Evolutionary conservation across 2,329 filamentous ascomycete genomes (phyloP).

Genomic region (Salinomyces thailandicus): DNA sequence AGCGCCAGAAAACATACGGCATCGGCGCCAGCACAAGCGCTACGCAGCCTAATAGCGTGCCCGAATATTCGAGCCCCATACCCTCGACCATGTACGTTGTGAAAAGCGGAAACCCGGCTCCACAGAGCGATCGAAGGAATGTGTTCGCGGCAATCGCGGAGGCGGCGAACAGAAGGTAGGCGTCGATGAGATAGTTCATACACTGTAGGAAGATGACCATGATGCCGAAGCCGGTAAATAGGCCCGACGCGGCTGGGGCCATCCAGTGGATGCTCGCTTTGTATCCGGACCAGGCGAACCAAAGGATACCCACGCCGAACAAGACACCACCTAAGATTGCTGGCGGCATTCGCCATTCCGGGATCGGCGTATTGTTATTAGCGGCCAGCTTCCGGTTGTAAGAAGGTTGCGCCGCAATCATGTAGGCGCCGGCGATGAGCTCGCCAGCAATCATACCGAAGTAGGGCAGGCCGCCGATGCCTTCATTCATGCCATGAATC

Average conservation of each 20-base stretch:
- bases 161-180: constrained; percentile 44
- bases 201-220: constrained; percentile 47
- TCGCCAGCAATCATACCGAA: constrained; percentile 27
- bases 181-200: constrained; percentile 50
- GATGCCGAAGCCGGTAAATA: constrained; percentile 48
- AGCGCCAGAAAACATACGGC: constrained; percentile 35
- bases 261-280: constrained; percentile 30
- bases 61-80: constrained; percentile 41
- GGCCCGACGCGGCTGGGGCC: constrained; percentile 32
- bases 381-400: constrained; percentile 29
- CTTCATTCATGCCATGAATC: constrained; percentile 31
- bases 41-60: constrained; percentile 36
- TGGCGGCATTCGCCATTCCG: constrained; percentile 48
- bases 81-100: constrained; percentile 30
- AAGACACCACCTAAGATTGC: constrained; percentile 42
- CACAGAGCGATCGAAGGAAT: constrained; percentile 41
- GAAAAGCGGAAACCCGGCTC: constrained; percentile 45
- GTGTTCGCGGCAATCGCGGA: constrained; percentile 45
- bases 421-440: constrained; percentile 17
- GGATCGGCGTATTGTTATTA: constrained; percentile 42
- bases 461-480: constrained; percentile 35
- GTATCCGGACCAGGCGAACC: constrained; percentile 26
- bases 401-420: constrained; percentile 18
- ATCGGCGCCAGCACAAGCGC: constrained; percentile 34
- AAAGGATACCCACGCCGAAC: constrained; percentile 24